A percentile compares a stretch with the other conserved stretches of the same genome.
Evolutionary conservation across 208 protist species (phyloP).

Genomic region (Trypanosoma mega): DNA sequence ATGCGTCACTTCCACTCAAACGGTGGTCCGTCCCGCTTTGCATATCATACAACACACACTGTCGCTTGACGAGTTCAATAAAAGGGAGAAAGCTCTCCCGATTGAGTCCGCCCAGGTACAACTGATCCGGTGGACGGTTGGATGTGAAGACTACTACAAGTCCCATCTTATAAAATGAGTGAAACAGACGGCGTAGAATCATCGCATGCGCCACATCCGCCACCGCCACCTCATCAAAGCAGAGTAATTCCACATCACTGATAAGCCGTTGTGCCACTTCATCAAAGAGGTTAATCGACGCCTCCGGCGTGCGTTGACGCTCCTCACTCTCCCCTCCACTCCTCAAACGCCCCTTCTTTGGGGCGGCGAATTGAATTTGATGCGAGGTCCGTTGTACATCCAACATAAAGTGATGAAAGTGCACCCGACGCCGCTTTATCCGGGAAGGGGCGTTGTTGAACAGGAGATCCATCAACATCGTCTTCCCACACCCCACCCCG

Average conservation of each 20-base stretch:
- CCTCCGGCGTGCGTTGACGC: conserved; percentile 63
- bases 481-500: conserved; percentile 96
- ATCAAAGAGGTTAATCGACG: conserved; percentile 75
- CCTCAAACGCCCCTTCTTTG: conserved; percentile 41
- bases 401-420: conserved; percentile 97
- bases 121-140: conserved; percentile 78
- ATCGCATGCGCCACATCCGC: conserved; percentile 95
- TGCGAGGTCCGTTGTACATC: conserved; percentile 91
- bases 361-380: conserved; percentile 62
- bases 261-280: conserved; percentile 87
- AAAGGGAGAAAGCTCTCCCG: conserved; percentile 94
- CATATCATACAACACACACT: conserved; percentile 89
- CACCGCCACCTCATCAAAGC: conserved; percentile 94
- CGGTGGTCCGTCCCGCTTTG: conserved; percentile 92
- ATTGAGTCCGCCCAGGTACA: conserved; percentile 94
- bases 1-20: conserved; percentile 58
- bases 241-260: conserved; percentile 90
- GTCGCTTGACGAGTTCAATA: conserved; percentile 90
- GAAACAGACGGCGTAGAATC: conserved; percentile 94
- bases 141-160: conserved; percentile 93
- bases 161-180: conserved; percentile 89
- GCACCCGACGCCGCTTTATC: conserved; percentile 89
- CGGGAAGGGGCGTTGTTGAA: conserved; percentile 75
- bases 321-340: conserved; percentile 36
- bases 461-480: conserved; percentile 96